Evolutionary conservation across 768 basidiomycete species (phyloP).

Genomic region (Agaricus blazei): DNA sequence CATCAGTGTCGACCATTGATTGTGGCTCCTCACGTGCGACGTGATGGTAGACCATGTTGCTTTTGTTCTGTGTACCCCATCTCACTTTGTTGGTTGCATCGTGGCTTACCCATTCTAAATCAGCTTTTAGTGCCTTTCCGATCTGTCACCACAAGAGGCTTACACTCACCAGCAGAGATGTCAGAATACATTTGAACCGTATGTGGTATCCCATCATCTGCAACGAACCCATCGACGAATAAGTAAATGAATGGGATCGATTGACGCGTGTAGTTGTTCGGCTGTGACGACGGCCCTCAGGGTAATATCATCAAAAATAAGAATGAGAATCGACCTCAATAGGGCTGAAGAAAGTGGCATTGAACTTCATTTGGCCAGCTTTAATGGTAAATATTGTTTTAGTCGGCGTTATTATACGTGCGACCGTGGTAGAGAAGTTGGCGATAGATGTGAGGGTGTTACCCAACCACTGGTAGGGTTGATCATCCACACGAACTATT

Average conservation of each 20-base stretch:
- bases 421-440: conserved; percentile 13
- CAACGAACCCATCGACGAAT: conserved; percentile 25
- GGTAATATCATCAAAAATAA: neutral
- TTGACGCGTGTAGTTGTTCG: conserved; percentile 39
- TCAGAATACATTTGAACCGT: conserved; percentile 41
- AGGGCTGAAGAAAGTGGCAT: conserved; percentile 48
- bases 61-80: conserved; percentile 36
- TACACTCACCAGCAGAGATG: conserved; percentile 29
- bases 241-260: conserved; percentile 52
- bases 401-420: conserved; percentile 43
- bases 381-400: conserved; percentile 44
- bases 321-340: conserved; percentile 37
- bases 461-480: conserved; percentile 41
- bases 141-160: too few relatives aligned
- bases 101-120: conserved; percentile 28
- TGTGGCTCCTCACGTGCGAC: conserved; percentile 29
- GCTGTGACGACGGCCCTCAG: conserved; percentile 22
- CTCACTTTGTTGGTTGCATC: conserved; percentile 27
- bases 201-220: conserved; percentile 33
- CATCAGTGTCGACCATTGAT: conserved; percentile 31
- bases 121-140: neutral
- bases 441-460: conserved; percentile 11
- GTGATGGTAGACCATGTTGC: conserved; percentile 35
- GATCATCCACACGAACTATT: conserved; percentile 42
- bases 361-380: conserved; percentile 47